phyloP scores from a whole-genome alignment of 345 rosid genomes.

The Bretschneidera sinensis region DNA sequence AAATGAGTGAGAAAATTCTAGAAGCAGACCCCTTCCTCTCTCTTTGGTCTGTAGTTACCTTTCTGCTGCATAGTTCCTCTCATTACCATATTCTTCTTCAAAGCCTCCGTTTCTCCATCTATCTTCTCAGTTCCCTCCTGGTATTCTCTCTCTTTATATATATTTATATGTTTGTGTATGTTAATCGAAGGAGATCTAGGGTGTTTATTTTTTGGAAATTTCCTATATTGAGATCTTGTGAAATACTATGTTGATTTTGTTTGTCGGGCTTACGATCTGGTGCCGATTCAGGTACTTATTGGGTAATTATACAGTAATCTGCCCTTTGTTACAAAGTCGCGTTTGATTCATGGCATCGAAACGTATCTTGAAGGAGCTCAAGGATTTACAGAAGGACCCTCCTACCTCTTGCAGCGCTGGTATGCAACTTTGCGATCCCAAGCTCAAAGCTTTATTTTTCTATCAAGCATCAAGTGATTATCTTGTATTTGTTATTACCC shows the following conservation, averaged over 20 bases:
- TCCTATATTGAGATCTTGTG: not conserved
- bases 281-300: not conserved
- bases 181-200: not conserved
- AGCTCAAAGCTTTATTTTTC: no score
- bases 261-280: not conserved
- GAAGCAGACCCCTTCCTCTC: not conserved
- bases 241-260: not conserved
- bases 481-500: no score
- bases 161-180: no score
- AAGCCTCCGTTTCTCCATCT: not conserved
- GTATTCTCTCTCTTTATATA: not conserved
- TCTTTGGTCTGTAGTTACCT: not conserved
- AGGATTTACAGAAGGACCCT: slow-evolving; percentile 46
- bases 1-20: not conserved
- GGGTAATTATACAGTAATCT: not conserved
- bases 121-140: not conserved
- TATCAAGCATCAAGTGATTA: no score
- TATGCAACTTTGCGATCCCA: not conserved
- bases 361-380: slow-evolving; percentile 34
- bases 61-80: not conserved
- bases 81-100: not conserved
- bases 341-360: slow-evolving; percentile 34
- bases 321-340: not conserved
- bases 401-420: slow-evolving; percentile 55
- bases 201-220: not conserved